These are phyloP conservation scores for Monilinia laxa DNA, from an alignment of 2,329 filamentous ascomycete genomes.

Conservation along the genomic window DNA sequence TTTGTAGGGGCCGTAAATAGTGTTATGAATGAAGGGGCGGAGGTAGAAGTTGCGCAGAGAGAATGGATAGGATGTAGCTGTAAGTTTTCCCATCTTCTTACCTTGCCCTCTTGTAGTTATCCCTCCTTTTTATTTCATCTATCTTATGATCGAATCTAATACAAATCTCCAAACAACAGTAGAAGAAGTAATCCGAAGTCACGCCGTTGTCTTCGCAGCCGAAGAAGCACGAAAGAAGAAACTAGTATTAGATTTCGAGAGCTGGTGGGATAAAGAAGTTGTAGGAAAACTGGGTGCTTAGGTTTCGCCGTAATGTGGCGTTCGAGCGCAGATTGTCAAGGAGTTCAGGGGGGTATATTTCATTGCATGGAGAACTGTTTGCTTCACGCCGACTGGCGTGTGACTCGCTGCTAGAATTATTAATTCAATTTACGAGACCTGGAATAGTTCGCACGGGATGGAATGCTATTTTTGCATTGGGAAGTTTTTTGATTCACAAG, in stretches of 20 bases:
- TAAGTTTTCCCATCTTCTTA: neutral
- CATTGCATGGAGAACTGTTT: neutral
- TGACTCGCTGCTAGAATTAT: neutral
- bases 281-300: constrained; percentile 34
- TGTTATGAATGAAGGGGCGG: constrained; percentile 69
- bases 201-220: constrained; percentile 90
- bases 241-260: constrained; percentile 70
- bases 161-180: constrained; percentile 41
- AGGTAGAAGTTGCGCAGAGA: constrained; percentile 68
- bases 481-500: neutral
- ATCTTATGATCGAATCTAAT: neutral
- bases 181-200: constrained; percentile 84
- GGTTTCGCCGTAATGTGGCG: neutral
- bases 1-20: constrained; percentile 80
- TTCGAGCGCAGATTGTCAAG: neutral
- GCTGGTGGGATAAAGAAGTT: constrained; percentile 70
- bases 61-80: constrained; percentile 73
- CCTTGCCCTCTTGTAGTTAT: neutral
- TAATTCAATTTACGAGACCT: neutral
- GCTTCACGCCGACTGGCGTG: neutral
- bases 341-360: too few relatives aligned
- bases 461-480: neutral
- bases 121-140: neutral
- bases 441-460: neutral
- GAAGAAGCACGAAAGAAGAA: constrained; percentile 75